Conservation (phyloP, 805 yeast species). For the Starmerella geochares region DNA sequence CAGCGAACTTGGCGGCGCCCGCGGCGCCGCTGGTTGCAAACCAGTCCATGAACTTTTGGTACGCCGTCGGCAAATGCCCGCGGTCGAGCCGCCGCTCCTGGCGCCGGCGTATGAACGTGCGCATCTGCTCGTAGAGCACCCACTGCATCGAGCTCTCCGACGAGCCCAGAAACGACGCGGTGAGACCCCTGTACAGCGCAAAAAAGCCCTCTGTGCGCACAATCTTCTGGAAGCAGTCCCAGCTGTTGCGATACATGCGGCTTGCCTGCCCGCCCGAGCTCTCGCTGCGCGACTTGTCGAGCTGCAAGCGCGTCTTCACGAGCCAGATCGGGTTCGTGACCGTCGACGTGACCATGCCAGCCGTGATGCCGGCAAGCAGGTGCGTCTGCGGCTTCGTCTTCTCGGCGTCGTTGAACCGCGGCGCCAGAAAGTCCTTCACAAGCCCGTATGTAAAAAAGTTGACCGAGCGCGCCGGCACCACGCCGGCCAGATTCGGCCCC, state of each 20-base stretch:
- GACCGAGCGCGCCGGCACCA: slow-evolving; percentile 93
- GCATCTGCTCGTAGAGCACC: slow-evolving; percentile 95
- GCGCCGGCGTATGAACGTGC: slow-evolving; percentile 40
- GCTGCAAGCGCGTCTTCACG: slow-evolving; percentile 84
- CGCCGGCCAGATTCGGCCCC: slow-evolving; percentile 95
- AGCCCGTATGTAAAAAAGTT: slow-evolving; percentile 95
- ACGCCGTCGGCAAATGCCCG: slow-evolving; percentile 34
- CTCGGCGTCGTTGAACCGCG: slow-evolving; percentile 55
- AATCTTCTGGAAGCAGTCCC: slow-evolving; percentile 70
- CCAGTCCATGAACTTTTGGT: slow-evolving; percentile 76
- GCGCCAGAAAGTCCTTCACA: slow-evolving; percentile 67
- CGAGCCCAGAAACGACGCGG: slow-evolving; percentile 90
- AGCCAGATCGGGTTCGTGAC: slow-evolving; percentile 98
- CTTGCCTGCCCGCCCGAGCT: slow-evolving; percentile 16
- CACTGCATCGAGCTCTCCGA: slow-evolving; percentile 89
- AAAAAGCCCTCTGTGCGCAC: slow-evolving; percentile 63
- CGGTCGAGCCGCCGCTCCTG: slow-evolving; percentile 31
- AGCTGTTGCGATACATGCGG: slow-evolving; percentile 65
- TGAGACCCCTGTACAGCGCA: slow-evolving; percentile 80
- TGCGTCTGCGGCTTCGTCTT: slow-evolving; percentile 74
- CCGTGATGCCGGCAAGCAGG: slow-evolving; percentile 72
- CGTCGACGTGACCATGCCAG: slow-evolving; percentile 90
- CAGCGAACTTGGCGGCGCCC: slow-evolving; percentile 88
- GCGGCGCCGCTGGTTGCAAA: slow-evolving; percentile 94
- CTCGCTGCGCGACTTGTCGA: slow-evolving; percentile 50